Evolutionary conservation across 2,329 filamentous ascomycete species (phyloP).

Genomic region (Coniochaeta sp.): DNA sequence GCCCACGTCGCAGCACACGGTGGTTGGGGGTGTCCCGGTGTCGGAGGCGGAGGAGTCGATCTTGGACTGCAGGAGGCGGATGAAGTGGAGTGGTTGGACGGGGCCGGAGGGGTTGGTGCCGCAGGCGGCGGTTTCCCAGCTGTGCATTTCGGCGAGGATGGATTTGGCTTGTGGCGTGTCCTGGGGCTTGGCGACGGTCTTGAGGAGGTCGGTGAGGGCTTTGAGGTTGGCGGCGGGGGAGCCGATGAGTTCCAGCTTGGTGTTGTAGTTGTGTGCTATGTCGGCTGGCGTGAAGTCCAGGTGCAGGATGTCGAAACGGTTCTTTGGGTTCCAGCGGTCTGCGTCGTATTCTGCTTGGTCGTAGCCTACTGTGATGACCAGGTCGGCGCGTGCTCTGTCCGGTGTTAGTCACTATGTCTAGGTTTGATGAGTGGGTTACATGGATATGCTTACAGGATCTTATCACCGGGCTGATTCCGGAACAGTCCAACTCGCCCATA

Average conservation of each 20-base stretch:
- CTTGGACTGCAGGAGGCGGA: conserved; percentile 31
- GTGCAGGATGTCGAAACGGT: conserved; percentile 31
- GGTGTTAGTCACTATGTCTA: neutral
- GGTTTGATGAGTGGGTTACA: no score
- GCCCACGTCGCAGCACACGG: conserved; percentile 37
- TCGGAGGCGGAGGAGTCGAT: conserved; percentile 28
- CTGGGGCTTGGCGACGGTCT: conserved; percentile 24
- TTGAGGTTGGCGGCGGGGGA: conserved; percentile 32
- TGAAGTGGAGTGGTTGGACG: conserved; percentile 38
- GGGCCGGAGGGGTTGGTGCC: conserved; percentile 18
- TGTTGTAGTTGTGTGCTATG: conserved; percentile 33
- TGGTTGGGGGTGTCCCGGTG: no score
- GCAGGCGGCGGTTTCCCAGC: conserved; percentile 22
- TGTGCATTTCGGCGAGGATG: conserved; percentile 27
- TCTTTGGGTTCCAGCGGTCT: conserved; percentile 32
- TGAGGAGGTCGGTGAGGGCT: conserved; percentile 24
- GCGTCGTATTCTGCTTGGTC: conserved; percentile 41
- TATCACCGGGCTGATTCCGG: conserved; percentile 40
- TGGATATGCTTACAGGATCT: conserved; percentile 21
- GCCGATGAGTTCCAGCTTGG: conserved; percentile 33
- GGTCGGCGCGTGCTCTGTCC: conserved; percentile 29
- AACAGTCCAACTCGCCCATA: conserved; percentile 40
- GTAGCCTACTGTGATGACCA: conserved; percentile 37
- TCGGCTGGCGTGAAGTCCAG: conserved; percentile 33
- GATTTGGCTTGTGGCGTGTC: conserved; percentile 24